Base-by-base conservation (phyloP, 2,329 filamentous ascomycete species). In the Thelonectria discophora region DNA sequence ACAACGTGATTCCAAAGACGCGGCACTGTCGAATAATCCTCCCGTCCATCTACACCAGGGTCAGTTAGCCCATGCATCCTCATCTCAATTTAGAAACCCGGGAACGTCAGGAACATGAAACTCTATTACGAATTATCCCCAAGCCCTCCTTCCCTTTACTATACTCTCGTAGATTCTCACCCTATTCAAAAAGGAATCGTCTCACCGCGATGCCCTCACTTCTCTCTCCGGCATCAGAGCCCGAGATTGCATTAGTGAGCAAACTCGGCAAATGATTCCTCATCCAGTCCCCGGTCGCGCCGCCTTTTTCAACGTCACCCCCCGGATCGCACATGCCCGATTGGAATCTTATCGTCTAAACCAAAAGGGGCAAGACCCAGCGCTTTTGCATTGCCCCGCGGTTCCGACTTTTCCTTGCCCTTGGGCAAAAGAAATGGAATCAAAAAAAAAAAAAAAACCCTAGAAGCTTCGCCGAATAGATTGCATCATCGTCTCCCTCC, bases 401-500 rank as follows among this genome's bases (percentile, higher is more conserved):
- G 15, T 6, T 9, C 34, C 34, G 34, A 37, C 34, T 15, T 46
- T 42, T 45, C 43, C 30, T 43, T 34, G 21, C 18, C 45, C 37
- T 34, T 34, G 46, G 6, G 45, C 37, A 42, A 48, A 39, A 49
- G 39, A 55, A 46, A 24, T 24, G 21, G 21, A 46, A 13, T 13
- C 30, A n/a, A 30, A 30, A 30, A 5, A 6, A 6, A 46, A 13
- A 5, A 40, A n/a, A 30, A 30, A 30, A 5, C 45, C 54, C 34
- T 46, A 50, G 34, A 49, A 30, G 43, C 10, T 37, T 20, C 45
- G 21, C 20, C 59, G 61, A 45, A 53, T 55, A 40, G 43, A 71
- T 71, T 71, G 69, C 69, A 71, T 71, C 69, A 71, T 71, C 56
- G 57, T 34, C 34, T 59, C 60, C 52, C n/a, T n/a, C n/a, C n/a